Conservation (phyloP, 176 grass and related monocot genomes). For the Pharus latifolius region DNA sequence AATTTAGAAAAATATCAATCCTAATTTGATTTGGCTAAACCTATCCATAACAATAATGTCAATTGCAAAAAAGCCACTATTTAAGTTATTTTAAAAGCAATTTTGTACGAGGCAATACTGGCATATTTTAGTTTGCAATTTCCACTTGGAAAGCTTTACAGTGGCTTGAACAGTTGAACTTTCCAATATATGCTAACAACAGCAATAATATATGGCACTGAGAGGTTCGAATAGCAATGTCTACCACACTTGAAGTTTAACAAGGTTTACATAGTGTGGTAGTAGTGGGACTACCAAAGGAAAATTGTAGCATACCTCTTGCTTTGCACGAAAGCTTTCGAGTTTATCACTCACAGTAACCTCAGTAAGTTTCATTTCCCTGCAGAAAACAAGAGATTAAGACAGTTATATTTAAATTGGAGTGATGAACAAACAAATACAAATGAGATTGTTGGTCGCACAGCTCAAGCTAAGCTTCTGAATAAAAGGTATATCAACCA, state of each 20-base stretch:
- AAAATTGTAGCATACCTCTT: constrained; percentile 51
- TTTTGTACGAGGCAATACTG: too few relatives aligned
- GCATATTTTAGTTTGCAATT: too few relatives aligned
- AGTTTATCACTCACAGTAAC: constrained; percentile 94
- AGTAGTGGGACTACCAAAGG: not conserved
- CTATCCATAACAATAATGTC: too few relatives aligned
- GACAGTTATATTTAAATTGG: not conserved
- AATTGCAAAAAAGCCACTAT: too few relatives aligned
- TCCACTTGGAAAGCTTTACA: too few relatives aligned
- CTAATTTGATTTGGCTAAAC: too few relatives aligned
- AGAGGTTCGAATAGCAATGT: constrained; percentile 2
- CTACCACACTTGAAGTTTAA: not conserved
- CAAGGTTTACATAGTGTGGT: not conserved
- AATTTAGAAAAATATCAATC: too few relatives aligned
- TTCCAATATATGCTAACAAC: not conserved
- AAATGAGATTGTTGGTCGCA: not conserved
- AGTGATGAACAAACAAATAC: not conserved
- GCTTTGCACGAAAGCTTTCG: constrained; percentile 82
- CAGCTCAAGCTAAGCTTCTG: not conserved
- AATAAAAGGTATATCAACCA: constrained; percentile 1
- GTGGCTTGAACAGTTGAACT: too few relatives aligned
- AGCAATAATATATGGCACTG: not conserved
- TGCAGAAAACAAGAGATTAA: constrained; percentile 15
- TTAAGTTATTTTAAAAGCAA: too few relatives aligned
- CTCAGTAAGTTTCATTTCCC: constrained; percentile 76